phyloP scores from a whole-genome alignment of 2,329 filamentous ascomycete genomes.

The Fusarium buxicola region DNA sequence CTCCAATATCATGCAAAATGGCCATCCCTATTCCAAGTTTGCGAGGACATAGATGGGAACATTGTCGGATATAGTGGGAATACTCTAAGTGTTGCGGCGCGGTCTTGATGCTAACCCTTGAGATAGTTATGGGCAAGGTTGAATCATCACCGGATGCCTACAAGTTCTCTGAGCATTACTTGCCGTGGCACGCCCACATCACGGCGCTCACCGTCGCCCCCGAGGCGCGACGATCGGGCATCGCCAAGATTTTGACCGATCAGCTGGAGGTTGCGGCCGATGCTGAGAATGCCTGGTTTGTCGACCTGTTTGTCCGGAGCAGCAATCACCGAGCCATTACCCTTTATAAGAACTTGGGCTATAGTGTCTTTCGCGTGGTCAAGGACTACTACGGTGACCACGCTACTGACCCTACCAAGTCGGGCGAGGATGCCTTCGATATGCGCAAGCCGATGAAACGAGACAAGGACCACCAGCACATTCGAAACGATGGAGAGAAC shows the following conservation, averaged over 20 bases:
- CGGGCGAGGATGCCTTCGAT: conserved; percentile 90
- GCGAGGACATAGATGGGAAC: conserved; percentile 86
- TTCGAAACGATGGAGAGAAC: conserved; percentile 83
- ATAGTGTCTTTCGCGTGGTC: conserved; percentile 89
- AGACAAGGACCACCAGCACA: conserved; percentile 79
- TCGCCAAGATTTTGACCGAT: conserved; percentile 84
- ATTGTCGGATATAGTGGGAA: conserved; percentile 92
- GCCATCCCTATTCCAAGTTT: conserved; percentile 93
- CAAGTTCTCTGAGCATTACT: conserved; percentile 84
- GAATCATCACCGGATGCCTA: conserved; percentile 85
- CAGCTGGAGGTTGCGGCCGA: conserved; percentile 87
- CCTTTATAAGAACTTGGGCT: conserved; percentile 92
- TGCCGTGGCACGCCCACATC: conserved; percentile 99
- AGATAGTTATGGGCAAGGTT: conserved; percentile 94
- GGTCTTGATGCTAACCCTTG: conserved; percentile 42
- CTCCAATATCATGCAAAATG: conserved; percentile 95
- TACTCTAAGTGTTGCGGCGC: conserved; percentile 7
- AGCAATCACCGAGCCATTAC: conserved; percentile 89
- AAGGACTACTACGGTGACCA: conserved; percentile 95
- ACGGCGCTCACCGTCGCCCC: conserved; percentile 95
- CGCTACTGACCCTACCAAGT: conserved; percentile 69
- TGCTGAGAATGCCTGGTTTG: conserved; percentile 89
- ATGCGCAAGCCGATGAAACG: conserved; percentile 93
- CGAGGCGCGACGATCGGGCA: conserved; percentile 83
- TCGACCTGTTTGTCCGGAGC: conserved; percentile 91